A percentile compares a stretch with the other conserved stretches of the same genome.
Conservation (phyloP, 768 basidiomycete genomes). For the Pleurotus giganteus region DNA sequence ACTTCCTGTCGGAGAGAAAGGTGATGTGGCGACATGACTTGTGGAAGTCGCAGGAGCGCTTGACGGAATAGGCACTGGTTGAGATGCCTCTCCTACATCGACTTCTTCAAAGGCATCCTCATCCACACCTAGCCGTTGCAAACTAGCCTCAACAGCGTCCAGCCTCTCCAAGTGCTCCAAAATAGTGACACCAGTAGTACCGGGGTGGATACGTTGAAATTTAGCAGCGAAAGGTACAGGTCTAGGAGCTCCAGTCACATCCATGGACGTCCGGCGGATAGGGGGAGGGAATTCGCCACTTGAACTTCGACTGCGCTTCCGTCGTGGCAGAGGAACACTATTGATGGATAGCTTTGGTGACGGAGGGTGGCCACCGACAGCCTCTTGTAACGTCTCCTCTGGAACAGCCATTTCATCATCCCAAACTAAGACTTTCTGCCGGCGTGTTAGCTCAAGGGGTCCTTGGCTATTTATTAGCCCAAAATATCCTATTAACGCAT, state of each 20-base stretch:
- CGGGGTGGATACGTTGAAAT: conserved; percentile 79
- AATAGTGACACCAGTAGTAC: conserved; percentile 83
- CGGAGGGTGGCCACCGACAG: conserved; percentile 34
- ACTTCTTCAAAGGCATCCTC: conserved; percentile 46
- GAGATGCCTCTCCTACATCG: conserved; percentile 60
- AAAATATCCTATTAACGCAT: not conserved
- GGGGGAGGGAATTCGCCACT: conserved; percentile 75
- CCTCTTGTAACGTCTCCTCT: conserved; percentile 48
- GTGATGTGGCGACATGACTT: conserved; percentile 32
- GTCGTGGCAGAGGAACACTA: conserved; percentile 56
- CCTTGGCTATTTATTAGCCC: conserved; percentile 40
- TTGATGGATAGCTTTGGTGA: conserved; percentile 64
- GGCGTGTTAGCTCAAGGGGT: conserved; percentile 87
- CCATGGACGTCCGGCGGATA: conserved; percentile 60
- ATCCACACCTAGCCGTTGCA: conserved; percentile 69
- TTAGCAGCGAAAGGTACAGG: conserved; percentile 85
- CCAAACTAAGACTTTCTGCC: conserved; percentile 79
- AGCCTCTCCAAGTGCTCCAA: conserved; percentile 83
- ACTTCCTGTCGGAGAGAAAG: conserved; percentile 59
- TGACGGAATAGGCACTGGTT: conserved; percentile 21
- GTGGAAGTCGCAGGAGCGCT: conserved; percentile 13
- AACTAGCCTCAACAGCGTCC: conserved; percentile 77
- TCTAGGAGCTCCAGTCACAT: conserved; percentile 60
- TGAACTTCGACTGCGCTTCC: conserved; percentile 59
- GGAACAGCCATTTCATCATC: conserved; percentile 79